These are phyloP conservation scores for Hypomontagnella monticulosa DNA, from an alignment of 495 filamentous ascomycete genomes.

Conservation along the genomic window DNA sequence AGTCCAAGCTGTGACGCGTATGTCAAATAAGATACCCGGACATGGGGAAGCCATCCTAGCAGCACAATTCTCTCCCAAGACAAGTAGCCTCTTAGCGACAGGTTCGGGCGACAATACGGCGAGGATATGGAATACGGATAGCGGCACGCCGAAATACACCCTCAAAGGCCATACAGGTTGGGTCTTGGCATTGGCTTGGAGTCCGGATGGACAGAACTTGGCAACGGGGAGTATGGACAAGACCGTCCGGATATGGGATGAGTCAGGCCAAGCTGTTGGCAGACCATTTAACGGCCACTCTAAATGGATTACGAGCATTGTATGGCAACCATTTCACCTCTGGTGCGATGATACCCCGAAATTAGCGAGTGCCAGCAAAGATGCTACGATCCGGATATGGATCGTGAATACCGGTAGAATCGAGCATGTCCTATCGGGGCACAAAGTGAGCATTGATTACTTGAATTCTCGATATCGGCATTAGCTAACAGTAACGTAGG, in stretches of 20 bases:
- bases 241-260: conserved; percentile 89
- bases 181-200: conserved; percentile 90
- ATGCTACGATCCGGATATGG: conserved; percentile 91
- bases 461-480: not conserved
- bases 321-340: conserved; percentile 95
- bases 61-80: conserved; percentile 85
- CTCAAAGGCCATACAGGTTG: conserved; percentile 93
- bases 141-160: conserved; percentile 87
- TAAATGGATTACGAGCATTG: conserved; percentile 87
- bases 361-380: conserved; percentile 89
- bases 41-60: conserved; percentile 93
- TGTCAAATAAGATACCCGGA: conserved; percentile 86
- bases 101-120: conserved; percentile 94
- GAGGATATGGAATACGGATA: conserved; percentile 95
- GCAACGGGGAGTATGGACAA: conserved; percentile 97
- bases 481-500: conserved; percentile 33
- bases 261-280: conserved; percentile 79
- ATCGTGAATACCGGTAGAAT: conserved; percentile 78
- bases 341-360: conserved; percentile 78
- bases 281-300: conserved; percentile 85
- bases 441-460: conserved; percentile 64
- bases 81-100: conserved; percentile 82
- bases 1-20: conserved; percentile 90
- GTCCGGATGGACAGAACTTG: conserved; percentile 80
- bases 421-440: conserved; percentile 84